These are phyloP conservation scores for Hanseniaspora pseudoguilliermondii DNA, from an alignment of 805 yeast species.

Conservation along the genomic window DNA sequence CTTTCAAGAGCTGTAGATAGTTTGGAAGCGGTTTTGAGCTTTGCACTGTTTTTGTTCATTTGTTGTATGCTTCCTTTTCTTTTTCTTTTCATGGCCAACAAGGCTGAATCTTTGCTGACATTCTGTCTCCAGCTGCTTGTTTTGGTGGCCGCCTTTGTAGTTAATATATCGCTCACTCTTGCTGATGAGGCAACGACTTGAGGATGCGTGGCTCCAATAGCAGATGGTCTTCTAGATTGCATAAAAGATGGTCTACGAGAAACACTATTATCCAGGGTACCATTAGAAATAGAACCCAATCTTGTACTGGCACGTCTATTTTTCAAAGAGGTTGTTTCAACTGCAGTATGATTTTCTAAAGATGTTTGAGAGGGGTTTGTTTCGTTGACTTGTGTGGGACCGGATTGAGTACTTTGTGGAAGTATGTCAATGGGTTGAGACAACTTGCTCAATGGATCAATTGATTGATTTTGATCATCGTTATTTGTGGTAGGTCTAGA, in stretches of 20 bases:
- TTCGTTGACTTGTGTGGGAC: not conserved
- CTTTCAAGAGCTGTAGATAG: not conserved
- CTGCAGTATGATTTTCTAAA: slow-evolving; percentile 6
- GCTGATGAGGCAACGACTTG: slow-evolving; percentile 5
- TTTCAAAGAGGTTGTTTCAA: slow-evolving; percentile 12
- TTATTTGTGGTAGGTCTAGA: slow-evolving; percentile 20
- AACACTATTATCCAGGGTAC: slow-evolving; percentile 8
- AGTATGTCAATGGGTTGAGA: slow-evolving; percentile 3
- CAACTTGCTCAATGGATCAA: slow-evolving; percentile 5
- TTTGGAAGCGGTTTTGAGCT: not conserved
- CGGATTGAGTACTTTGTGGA: slow-evolving; percentile 10
- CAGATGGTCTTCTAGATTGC: slow-evolving; percentile 10
- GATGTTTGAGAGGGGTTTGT: slow-evolving; percentile 9
- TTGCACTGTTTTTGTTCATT: not conserved
- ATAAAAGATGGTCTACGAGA: slow-evolving; percentile 11
- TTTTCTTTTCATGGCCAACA: slow-evolving; percentile 24
- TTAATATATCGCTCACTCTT: slow-evolving; percentile 7
- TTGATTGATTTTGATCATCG: slow-evolving; percentile 15
- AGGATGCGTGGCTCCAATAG: not conserved
- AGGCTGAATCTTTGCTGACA: slow-evolving; percentile 22
- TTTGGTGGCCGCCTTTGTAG: slow-evolving; percentile 15
- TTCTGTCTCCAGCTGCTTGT: slow-evolving; percentile 18
- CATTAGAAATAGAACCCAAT: slow-evolving; percentile 15
- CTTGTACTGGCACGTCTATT: slow-evolving; percentile 13
- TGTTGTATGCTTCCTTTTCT: slow-evolving; percentile 10